Evolutionary conservation across 192 early-diverging fungal species (phyloP).

Genomic region (Coemansia sp.): DNA sequence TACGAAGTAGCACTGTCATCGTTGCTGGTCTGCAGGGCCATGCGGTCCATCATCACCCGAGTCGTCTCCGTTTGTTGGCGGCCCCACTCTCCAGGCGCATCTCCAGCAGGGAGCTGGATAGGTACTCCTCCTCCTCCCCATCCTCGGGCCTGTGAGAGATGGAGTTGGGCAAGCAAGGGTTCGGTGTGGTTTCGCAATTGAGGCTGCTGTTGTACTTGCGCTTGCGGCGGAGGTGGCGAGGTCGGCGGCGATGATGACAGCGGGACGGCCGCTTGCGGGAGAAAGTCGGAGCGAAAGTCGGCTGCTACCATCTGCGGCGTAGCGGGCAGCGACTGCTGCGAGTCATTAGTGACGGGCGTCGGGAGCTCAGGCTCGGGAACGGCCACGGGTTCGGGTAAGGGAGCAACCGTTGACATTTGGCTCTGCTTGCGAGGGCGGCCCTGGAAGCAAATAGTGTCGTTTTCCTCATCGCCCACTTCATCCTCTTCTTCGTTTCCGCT

Average conservation of each 20-base stretch:
- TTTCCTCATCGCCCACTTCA: constrained; percentile 13
- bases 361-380: neutral
- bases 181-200: neutral
- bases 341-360: neutral
- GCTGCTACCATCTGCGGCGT: constrained; percentile 17
- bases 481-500: constrained; percentile 13
- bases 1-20: neutral
- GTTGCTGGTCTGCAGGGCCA: constrained; percentile 8
- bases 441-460: constrained; percentile 45
- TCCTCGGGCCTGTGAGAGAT: neutral
- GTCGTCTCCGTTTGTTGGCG: constrained; percentile 5
- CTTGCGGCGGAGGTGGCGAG: constrained; percentile 1
- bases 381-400: neutral
- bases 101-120: constrained; percentile 4
- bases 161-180: neutral
- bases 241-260: constrained; percentile 7
- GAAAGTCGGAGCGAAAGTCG: neutral
- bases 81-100: constrained; percentile 8
- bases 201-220: neutral
- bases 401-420: constrained; percentile 4
- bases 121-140: constrained; percentile 5
- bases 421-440: constrained; percentile 21
- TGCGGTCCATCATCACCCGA: constrained; percentile 10
- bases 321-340: constrained; percentile 23
- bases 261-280: constrained; percentile 7